Evolutionary conservation across 306 rosid species (phyloP).

Genomic region (Corylus avellana): DNA sequence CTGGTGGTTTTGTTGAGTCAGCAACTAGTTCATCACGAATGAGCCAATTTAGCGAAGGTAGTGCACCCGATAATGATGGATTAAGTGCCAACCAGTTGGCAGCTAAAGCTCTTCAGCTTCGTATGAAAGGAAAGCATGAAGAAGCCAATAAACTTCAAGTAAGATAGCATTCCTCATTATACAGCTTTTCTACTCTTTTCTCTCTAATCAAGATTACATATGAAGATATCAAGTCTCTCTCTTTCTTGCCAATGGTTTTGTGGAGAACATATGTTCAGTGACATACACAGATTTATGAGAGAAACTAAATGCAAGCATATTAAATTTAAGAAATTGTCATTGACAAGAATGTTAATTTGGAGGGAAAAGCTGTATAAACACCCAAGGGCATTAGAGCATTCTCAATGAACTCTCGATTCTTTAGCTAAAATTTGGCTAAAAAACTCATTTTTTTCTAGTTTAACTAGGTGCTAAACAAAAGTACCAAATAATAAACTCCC

Average conservation of each 20-base stretch:
- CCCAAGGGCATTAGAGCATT: not conserved
- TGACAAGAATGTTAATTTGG: not conserved
- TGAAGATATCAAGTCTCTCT: not conserved
- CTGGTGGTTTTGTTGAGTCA: conserved; percentile 36
- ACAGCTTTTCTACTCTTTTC: not conserved
- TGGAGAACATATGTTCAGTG: not conserved
- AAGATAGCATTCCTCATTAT: conserved; percentile 17
- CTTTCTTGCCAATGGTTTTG: not conserved
- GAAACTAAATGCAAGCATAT: not conserved
- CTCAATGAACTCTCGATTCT: too few species aligned
- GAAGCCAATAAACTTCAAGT: conserved; percentile 88
- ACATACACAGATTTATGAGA: not conserved
- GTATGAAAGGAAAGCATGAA: conserved; percentile 84
- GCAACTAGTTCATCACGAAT: conserved; percentile 34
- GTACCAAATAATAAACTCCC: too few species aligned
- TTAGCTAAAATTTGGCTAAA: too few species aligned
- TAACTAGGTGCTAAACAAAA: too few species aligned
- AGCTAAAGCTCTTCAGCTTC: conserved; percentile 94
- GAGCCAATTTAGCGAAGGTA: conserved; percentile 36
- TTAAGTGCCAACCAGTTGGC: conserved; percentile 90
- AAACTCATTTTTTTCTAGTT: too few species aligned
- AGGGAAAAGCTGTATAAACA: not conserved
- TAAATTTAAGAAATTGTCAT: not conserved
- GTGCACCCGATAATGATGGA: conserved; percentile 37
- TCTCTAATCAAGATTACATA: not conserved